These are phyloP conservation scores for Lepidopterella palustris DNA, from an alignment of 495 filamentous ascomycete genomes.

Conservation along the genomic window DNA sequence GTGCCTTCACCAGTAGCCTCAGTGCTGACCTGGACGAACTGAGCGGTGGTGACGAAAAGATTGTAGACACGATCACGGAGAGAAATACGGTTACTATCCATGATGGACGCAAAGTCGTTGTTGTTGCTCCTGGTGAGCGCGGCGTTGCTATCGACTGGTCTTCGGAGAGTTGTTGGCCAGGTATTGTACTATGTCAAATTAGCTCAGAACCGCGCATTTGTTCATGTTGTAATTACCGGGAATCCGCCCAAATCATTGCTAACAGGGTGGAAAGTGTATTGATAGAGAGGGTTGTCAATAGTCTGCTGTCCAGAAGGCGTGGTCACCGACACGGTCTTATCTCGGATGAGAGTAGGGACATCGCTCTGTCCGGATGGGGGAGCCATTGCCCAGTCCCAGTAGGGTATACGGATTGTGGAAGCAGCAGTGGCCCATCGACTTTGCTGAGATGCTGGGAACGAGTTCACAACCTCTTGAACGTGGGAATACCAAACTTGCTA, in stretches of 20 bases:
- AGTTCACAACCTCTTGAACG: conserved; percentile 46
- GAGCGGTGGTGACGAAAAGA: conserved; percentile 16
- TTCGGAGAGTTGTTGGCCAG: conserved; percentile 22
- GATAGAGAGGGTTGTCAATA: conserved; percentile 25
- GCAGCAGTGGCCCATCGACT: conserved; percentile 16
- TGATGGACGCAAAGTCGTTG: conserved; percentile 12
- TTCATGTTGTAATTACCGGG: not conserved
- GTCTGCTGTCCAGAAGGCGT: conserved; percentile 20
- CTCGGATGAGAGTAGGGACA: conserved; percentile 20
- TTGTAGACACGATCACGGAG: conserved; percentile 25
- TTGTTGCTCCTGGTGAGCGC: conserved; percentile 24
- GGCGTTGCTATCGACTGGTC: conserved; percentile 9
- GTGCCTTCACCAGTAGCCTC: conserved; percentile 16
- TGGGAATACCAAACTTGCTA: conserved; percentile 53
- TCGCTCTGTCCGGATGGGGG: conserved; percentile 15
- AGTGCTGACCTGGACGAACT: conserved; percentile 17
- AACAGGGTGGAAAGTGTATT: conserved; percentile 13
- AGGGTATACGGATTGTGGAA: conserved; percentile 23
- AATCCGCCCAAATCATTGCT: conserved; percentile 15
- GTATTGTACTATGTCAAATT: conserved; percentile 9
- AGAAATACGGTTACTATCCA: conserved; percentile 11
- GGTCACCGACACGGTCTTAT: conserved; percentile 19
- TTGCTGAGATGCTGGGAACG: conserved; percentile 40
- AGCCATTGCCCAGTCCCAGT: conserved; percentile 25
- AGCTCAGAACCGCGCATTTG: not conserved